These are phyloP conservation scores for Argentina anserina DNA, from an alignment of 306 rosid species.

Conservation along the genomic window DNA sequence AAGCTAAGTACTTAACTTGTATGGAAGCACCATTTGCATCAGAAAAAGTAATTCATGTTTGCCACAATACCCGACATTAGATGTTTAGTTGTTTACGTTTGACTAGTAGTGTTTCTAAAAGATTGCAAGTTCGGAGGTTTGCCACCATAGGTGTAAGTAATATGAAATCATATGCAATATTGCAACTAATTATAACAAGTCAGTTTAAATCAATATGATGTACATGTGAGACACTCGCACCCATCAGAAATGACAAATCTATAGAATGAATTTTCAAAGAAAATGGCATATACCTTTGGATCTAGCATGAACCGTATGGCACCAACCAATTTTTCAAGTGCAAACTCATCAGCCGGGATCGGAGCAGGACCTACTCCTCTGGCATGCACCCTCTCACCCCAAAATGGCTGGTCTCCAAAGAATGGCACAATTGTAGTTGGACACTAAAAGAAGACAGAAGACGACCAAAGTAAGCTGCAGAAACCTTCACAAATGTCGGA, in stretches of 20 bases:
- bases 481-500: neutral
- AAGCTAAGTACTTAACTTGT: neutral
- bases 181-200: neutral
- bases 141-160: neutral
- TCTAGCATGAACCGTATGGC: conserved; percentile 81
- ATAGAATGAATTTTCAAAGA: neutral
- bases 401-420: conserved; percentile 92
- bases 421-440: conserved; percentile 91
- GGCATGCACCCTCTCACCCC: conserved; percentile 91
- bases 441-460: conserved; percentile 44
- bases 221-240: too few relatives aligned
- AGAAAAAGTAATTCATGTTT: neutral
- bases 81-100: neutral
- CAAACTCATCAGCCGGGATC: conserved; percentile 62
- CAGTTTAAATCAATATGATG: neutral
- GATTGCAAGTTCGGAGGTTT: neutral
- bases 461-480: conserved; percentile 8
- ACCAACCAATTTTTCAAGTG: conserved; percentile 59
- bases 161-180: neutral
- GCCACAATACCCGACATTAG: neutral
- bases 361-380: conserved; percentile 92
- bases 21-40: neutral
- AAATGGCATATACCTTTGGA: conserved; percentile 53
- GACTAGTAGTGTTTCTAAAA: neutral
- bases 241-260: neutral